These are phyloP conservation scores for Henckelia pumila DNA, from an alignment of 257 asterid genomes.

Conservation along the genomic window DNA sequence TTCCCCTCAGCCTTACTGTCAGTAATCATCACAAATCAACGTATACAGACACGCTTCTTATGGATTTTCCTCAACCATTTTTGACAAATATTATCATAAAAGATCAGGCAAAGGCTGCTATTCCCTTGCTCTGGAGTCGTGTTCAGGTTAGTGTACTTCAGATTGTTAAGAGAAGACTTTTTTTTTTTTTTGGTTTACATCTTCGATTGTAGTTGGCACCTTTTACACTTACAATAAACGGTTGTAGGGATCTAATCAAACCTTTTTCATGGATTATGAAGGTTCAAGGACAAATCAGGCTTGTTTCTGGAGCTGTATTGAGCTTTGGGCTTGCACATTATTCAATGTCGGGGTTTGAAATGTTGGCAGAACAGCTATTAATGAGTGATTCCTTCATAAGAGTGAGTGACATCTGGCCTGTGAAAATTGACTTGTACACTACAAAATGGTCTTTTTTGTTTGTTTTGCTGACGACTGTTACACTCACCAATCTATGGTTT, in stretches of 20 bases:
- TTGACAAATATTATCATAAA: conserved; percentile 74
- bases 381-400: conserved; percentile 87
- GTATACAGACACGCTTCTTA: conserved; percentile 78
- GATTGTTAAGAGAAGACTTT: too few species aligned
- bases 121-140: conserved; percentile 98
- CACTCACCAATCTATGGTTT: too few species aligned
- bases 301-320: conserved; percentile 63
- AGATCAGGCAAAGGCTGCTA: conserved; percentile 87
- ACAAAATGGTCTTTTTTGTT: too few species aligned
- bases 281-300: conserved; percentile 99
- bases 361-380: conserved; percentile 92
- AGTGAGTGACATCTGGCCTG: conserved; percentile 44
- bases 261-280: conserved; percentile 33
- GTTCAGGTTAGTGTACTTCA: conserved; percentile 64
- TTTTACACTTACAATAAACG: background rate
- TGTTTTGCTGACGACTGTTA: too few species aligned
- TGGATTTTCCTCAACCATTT: conserved; percentile 93
- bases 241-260: conserved; percentile 24
- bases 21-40: conserved; percentile 76
- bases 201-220: conserved; percentile 1
- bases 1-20: conserved; percentile 91
- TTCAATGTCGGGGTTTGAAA: conserved; percentile 91
- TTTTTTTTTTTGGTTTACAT: too few species aligned
- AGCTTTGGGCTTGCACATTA: conserved; percentile 93
- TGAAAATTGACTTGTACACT: too few species aligned